These are phyloP conservation scores for Verticillium longisporum DNA, from an alignment of 2,329 filamentous ascomycete species.

Conservation along the genomic window DNA sequence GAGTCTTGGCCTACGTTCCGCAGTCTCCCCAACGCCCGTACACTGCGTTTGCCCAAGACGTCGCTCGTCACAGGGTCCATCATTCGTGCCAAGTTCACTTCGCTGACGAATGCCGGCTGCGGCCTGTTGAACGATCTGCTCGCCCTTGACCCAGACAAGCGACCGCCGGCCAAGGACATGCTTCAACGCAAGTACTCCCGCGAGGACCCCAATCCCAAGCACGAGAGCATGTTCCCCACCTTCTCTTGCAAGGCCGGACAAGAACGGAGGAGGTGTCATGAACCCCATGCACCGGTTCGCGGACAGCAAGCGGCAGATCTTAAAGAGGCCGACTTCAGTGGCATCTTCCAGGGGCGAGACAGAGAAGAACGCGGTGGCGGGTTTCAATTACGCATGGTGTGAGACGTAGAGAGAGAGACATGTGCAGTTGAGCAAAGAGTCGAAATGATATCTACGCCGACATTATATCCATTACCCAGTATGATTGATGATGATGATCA, in stretches of 20 bases:
- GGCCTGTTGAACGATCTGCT: constrained; percentile 64
- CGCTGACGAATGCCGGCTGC: constrained; percentile 69
- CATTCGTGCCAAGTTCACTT: constrained; percentile 72
- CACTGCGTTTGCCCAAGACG: constrained; percentile 60
- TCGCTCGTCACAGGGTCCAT: constrained; percentile 34
- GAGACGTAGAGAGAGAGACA: neutral
- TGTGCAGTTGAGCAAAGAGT: neutral
- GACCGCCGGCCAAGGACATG: constrained; percentile 68
- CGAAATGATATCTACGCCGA: neutral
- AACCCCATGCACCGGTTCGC: constrained; percentile 75
- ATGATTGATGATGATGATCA: neutral
- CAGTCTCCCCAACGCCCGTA: constrained; percentile 77
- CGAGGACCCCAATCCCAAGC: constrained; percentile 86
- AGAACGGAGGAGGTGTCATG: constrained; percentile 67
- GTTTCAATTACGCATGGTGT: constrained; percentile 57
- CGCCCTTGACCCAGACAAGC: constrained; percentile 62
- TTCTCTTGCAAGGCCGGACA: constrained; percentile 93
- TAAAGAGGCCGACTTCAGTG: constrained; percentile 57
- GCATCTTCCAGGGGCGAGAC: constrained; percentile 62
- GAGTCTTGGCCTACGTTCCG: constrained; percentile 81
- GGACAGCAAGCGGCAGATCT: constrained; percentile 58
- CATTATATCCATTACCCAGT: neutral
- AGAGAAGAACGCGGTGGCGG: constrained; percentile 60
- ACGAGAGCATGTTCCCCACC: constrained; percentile 88
- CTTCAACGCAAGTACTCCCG: constrained; percentile 77